phyloP scores from a whole-genome alignment of 2,329 filamentous ascomycete genomes.

The Malbranchea zuffiana region DNA sequence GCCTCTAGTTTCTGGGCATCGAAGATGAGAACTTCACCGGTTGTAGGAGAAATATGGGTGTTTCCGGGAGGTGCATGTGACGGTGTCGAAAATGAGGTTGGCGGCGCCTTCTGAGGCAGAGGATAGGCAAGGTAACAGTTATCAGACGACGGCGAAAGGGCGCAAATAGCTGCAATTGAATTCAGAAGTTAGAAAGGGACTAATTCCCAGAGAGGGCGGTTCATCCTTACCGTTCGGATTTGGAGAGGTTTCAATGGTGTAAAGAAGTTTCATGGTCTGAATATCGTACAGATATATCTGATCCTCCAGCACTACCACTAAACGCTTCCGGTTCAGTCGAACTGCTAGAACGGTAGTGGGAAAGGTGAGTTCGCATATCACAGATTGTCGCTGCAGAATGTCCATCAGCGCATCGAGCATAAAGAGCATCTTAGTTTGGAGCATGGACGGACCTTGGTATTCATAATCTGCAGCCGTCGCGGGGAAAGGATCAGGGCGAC shows the following conservation, averaged over 20 bases:
- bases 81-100: constrained; percentile 48
- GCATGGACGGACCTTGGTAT: constrained; percentile 64
- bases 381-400: constrained; percentile 52
- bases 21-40: constrained; percentile 85
- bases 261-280: constrained; percentile 90
- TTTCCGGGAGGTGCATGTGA: constrained; percentile 67
- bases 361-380: constrained; percentile 97
- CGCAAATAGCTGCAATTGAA: constrained; percentile 59
- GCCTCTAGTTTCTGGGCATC: constrained; percentile 82
- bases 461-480: constrained; percentile 85
- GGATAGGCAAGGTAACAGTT: constrained; percentile 95
- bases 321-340: constrained; percentile 82
- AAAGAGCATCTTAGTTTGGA: constrained; percentile 7
- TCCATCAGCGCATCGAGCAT: constrained; percentile 9
- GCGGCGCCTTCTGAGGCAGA: constrained; percentile 55
- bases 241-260: constrained; percentile 85
- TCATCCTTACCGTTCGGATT: constrained; percentile 58
- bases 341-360: constrained; percentile 92
- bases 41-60: constrained; percentile 70
- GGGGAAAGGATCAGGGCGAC: constrained; percentile 90
- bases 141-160: constrained; percentile 85
- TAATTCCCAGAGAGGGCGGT: background rate
- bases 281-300: constrained; percentile 98
- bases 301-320: constrained; percentile 88
- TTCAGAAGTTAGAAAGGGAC: background rate